Percentiles rank a stretch among this genome's conserved stretches.
phyloP scores from a whole-genome alignment of 1,139 yeast species.

The Saccharomyces hybrid region DNA sequence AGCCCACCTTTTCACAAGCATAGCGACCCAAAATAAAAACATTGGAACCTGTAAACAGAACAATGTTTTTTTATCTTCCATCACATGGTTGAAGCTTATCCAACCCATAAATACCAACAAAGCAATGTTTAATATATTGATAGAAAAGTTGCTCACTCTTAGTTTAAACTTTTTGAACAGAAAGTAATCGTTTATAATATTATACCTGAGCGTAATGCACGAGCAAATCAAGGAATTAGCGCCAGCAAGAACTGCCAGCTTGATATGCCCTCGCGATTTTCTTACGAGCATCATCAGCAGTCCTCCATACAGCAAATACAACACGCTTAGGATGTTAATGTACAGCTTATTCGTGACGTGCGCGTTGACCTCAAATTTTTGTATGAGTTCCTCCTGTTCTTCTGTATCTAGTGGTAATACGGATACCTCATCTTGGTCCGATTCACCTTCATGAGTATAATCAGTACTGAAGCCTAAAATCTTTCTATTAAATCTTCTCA shows the following conservation, averaged over 20 bases:
- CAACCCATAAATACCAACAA: constrained; percentile 21
- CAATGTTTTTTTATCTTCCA: constrained; percentile 6
- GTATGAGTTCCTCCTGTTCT: constrained; percentile 29
- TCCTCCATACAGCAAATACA: constrained; percentile 20
- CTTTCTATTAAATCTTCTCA: constrained; percentile 19
- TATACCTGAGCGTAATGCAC: constrained; percentile 23
- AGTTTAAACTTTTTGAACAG: constrained; percentile 14
- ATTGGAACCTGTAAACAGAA: constrained; percentile 23
- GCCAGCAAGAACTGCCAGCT: constrained; percentile 14
- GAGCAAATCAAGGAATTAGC: constrained; percentile 26
- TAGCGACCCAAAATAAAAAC: constrained; percentile 18
- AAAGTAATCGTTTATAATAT: constrained; percentile 18
- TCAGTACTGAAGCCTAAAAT: constrained; percentile 9
- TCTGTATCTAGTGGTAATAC: constrained; percentile 25
- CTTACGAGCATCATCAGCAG: constrained; percentile 17
- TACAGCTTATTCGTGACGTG: constrained; percentile 15
- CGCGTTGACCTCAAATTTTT: constrained; percentile 21
- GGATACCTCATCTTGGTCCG: constrained; percentile 11
- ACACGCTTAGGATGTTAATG: constrained; percentile 15
- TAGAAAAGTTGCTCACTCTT: constrained; percentile 13
- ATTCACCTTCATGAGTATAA: constrained; percentile 4
- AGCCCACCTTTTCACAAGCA: constrained; percentile 18
- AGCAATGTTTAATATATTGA: constrained; percentile 19
- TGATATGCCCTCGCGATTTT: constrained; percentile 2
- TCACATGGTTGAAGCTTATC: constrained; percentile 14